Base-by-base conservation (phyloP, 768 basidiomycete species). In the Astraeus odoratus region DNA sequence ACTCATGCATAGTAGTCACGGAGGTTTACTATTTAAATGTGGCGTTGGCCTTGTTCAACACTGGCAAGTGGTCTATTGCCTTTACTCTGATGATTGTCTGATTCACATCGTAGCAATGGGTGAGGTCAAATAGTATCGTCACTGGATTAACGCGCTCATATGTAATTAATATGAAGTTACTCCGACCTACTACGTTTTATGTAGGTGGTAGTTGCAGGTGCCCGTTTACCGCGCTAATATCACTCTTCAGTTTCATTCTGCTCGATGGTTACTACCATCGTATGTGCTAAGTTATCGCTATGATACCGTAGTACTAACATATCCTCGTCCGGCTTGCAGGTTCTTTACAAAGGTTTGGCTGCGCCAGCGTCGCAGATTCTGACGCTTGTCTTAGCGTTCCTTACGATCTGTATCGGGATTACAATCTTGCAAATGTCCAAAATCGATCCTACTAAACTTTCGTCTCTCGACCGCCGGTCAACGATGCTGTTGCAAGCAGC, bases 1-100 rank as follows among this genome's bases (percentile, higher is more conserved):
- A 37, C 44, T 61, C 40, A 59, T 37, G 15, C 38, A 33, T 12
- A 36, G 15, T 45, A 87, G 84, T 92, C 46, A 82, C 83, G 47
- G 95, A 97, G 63, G 88, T 97, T 57, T 94, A 88, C 66, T 98
- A 91, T 67, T 75, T 97, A 48, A 97, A 96, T 66, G 83, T 93
- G 48, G 96, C 96, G 15, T 80, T 99, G 48, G 96, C 93, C 46
- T 69, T 97, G 27, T 98, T 93, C 74, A 95, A 96, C 67, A 88
- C 87, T 44, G 86, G 84, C 83, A 50, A 51, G 80, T 54, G 53
- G 29, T 10, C 15, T 29, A 38, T 39, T 15, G 36, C 19, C 31
- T 34, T 39, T n/a, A 13, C 15, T 10, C n/a, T 20, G 39, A 15
- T 33, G 44, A 19, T 36, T 44, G 39, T 43, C 1, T 48, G 45